Evolutionary conservation across 169 alveolate species (phyloP).

Genomic region (Fabrea salina): DNA sequence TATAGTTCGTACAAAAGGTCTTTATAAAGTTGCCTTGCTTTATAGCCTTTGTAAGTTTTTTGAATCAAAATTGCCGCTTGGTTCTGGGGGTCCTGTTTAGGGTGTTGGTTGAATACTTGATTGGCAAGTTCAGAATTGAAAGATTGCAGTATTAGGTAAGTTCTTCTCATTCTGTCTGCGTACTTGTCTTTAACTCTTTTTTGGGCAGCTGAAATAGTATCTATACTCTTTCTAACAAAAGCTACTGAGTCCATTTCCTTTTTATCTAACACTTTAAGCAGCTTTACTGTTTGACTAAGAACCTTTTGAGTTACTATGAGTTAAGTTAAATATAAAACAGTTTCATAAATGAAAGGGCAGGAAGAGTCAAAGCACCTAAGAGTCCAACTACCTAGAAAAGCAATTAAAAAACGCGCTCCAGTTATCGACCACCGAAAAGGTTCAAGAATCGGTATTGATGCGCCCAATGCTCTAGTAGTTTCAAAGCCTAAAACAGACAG

Average conservation of each 20-base stretch:
- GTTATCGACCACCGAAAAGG: background rate
- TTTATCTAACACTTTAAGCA: background rate
- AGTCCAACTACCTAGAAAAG: background rate
- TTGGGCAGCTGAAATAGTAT: background rate
- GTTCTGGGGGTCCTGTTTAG: background rate
- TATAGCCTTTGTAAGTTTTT: background rate
- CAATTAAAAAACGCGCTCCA: background rate
- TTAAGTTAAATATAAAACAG: too few species aligned
- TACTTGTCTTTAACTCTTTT: background rate
- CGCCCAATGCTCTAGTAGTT: background rate
- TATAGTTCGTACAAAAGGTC: background rate
- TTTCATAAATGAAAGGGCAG: too few species aligned
- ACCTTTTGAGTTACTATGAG: too few species aligned
- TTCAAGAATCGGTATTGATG: background rate
- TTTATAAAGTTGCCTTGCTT: background rate
- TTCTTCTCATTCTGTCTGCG: conserved; percentile 14
- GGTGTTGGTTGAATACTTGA: background rate
- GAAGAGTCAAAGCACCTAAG: too few species aligned
- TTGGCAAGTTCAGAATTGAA: background rate
- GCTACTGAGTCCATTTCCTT: background rate
- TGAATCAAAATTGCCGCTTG: background rate
- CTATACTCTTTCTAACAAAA: background rate
- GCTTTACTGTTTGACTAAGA: too few species aligned
- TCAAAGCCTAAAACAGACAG: background rate
- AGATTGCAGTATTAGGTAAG: background rate